Base-by-base conservation (phyloP, 1,284 basidiomycete species). In the Dichomitus squalens region DNA sequence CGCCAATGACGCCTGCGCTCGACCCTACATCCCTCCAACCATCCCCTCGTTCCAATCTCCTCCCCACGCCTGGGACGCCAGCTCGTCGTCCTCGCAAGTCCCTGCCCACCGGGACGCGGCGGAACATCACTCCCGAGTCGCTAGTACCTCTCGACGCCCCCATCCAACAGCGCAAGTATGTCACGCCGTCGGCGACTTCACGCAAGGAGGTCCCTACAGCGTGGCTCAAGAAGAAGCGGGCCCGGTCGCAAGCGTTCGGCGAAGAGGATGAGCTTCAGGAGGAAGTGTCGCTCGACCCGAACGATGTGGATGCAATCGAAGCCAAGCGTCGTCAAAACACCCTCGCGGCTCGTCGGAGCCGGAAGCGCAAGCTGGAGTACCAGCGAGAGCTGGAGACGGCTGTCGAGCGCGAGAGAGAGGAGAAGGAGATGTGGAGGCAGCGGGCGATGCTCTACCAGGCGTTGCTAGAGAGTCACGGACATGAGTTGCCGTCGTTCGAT, bases 321-420 rank as follows among this genome's bases (percentile, higher is more conserved):
- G 78, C 78, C 23, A 93, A 93, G 79, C 82, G 91, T 41, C 79
- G 87, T 3, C 86, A 90, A 71, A 93, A 93, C 71, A 93, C 91
- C 1, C 71, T 93, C 12, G 92, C 91, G 0, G 91, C 91, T 38
- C 79, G 91, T 7, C 81, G 88, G 53, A 86, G 83, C 64, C 79
- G 91, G 7, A 85, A 86, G 80, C 80, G 92, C 40, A 93, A 93
- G 79, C 75, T 90, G 25, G 84, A 89, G 76, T 82, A 90, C 63
- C 82, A 88, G 67, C 79, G 81, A 58, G 76, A 80, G 65, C 72
- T 93, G 52, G 85, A 91, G 77, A 71, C 76, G 9, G 71, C 68
- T 35, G 68, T 86, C 31, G 81, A 82, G 41, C 71, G 66, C 38
- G 71, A 82, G 68, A 76, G 75, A 65, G 69, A 69, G 61, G 79